Percentiles rank a stretch among this genome's conserved stretches.
phyloP scores from a whole-genome alignment of 306 rosid species.

The Luffa aegyptiaca region DNA sequence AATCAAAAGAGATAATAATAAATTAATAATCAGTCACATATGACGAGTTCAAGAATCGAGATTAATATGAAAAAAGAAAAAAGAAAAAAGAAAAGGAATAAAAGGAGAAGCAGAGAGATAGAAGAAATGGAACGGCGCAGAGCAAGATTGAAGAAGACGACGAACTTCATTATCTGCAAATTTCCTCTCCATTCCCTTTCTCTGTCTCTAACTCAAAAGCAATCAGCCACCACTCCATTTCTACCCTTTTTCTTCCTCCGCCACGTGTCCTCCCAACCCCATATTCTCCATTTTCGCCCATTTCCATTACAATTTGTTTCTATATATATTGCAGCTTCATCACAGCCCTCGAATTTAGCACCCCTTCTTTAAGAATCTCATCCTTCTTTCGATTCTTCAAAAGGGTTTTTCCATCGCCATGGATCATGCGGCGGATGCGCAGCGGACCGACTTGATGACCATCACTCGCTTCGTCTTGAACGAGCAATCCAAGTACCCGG shows the following conservation, averaged over 20 bases:
- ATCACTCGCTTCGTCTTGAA: constrained; percentile 77
- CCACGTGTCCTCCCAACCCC: background rate
- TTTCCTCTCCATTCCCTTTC: background rate
- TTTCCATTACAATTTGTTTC: background rate
- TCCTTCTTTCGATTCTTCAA: background rate
- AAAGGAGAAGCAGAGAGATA: background rate
- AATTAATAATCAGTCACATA: background rate
- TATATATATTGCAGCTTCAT: background rate
- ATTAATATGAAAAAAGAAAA: too few relatives aligned
- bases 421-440: constrained; percentile 93
- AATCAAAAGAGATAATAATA: too few relatives aligned
- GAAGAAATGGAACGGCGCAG: background rate
- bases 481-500: constrained; percentile 79
- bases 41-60: background rate
- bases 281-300: background rate
- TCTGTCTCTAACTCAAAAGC: background rate
- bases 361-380: background rate
- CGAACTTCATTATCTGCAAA: constrained; percentile 10
- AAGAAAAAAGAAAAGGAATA: background rate
- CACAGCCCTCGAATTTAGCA: constrained; percentile 2
- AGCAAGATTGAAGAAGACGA: constrained; percentile 4
- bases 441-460: constrained; percentile 91
- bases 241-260: background rate
- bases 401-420: constrained; percentile 13
- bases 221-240: constrained; percentile 4